Evolutionary conservation across 2,329 filamentous ascomycete species (phyloP).

Genomic region (Leptographium lundbergii): DNA sequence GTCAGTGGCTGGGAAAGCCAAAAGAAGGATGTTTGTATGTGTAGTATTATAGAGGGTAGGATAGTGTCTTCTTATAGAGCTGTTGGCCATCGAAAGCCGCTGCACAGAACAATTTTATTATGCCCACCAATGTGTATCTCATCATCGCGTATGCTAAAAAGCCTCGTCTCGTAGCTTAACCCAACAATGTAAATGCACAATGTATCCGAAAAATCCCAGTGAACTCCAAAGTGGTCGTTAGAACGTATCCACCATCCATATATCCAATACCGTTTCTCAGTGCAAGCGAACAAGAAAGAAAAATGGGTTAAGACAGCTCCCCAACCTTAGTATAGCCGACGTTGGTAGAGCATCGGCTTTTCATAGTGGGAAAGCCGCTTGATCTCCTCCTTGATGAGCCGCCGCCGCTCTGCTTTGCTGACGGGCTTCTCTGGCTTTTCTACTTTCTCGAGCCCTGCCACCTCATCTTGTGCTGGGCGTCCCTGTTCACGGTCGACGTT

Average conservation of each 20-base stretch:
- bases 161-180: too few species aligned
- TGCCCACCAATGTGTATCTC: background rate
- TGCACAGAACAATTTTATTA: too few species aligned
- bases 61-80: too few species aligned
- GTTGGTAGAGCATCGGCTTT: constrained; percentile 37
- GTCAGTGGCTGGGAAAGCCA: too few species aligned
- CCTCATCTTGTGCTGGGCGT: constrained; percentile 12
- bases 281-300: background rate
- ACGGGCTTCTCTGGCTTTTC: constrained; percentile 29
- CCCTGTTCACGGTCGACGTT: background rate
- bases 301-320: background rate
- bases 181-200: too few species aligned
- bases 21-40: too few species aligned
- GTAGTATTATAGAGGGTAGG: too few species aligned
- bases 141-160: background rate
- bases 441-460: too few species aligned
- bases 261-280: background rate
- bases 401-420: constrained; percentile 39
- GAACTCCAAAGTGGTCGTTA: background rate
- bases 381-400: constrained; percentile 26
- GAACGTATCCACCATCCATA: background rate
- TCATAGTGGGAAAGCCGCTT: constrained; percentile 9
- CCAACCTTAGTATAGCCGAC: constrained; percentile 33
- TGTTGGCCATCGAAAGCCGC: too few species aligned
- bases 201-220: background rate